These are phyloP conservation scores for Eragrostis tef DNA, from an alignment of 202 grass and related monocot species.

Conservation along the genomic window DNA sequence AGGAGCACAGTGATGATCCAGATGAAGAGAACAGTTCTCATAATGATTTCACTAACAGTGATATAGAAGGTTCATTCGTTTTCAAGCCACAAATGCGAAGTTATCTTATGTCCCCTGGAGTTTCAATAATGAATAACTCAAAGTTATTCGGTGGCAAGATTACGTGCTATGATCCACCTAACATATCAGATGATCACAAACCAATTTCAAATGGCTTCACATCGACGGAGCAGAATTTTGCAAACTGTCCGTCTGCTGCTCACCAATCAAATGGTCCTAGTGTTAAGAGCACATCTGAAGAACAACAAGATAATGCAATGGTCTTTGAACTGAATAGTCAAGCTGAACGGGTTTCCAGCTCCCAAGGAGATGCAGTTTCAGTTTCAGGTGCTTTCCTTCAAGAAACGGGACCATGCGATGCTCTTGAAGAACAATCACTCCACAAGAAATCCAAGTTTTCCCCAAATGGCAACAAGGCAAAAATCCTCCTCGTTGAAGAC, in stretches of 20 bases:
- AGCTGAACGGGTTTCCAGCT: conserved; percentile 53
- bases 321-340: conserved; percentile 50
- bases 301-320: conserved; percentile 45
- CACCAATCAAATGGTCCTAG: conserved; percentile 48
- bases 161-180: conserved; percentile 42
- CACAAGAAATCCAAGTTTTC: conserved; percentile 60
- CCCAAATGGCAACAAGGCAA: conserved; percentile 44
- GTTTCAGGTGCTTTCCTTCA: conserved; percentile 44
- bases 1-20: conserved; percentile 68
- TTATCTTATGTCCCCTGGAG: conserved; percentile 49
- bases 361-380: conserved; percentile 44
- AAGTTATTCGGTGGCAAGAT: conserved; percentile 53
- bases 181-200: conserved; percentile 50
- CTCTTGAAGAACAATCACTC: conserved; percentile 39
- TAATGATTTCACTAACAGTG: conserved; percentile 52
- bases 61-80: conserved; percentile 72
- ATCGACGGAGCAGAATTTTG: conserved; percentile 32
- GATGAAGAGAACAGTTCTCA: conserved; percentile 52
- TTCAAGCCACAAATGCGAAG: conserved; percentile 66
- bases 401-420: conserved; percentile 41
- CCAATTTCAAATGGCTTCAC: conserved; percentile 45
- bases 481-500: conserved; percentile 94
- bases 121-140: conserved; percentile 48
- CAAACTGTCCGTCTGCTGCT: conserved; percentile 32
- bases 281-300: conserved; percentile 50